Percentiles rank a stretch among this genome's conserved stretches.
Conservation (phyloP, 805 yeast genomes). For the Candida stauntonica region DNA sequence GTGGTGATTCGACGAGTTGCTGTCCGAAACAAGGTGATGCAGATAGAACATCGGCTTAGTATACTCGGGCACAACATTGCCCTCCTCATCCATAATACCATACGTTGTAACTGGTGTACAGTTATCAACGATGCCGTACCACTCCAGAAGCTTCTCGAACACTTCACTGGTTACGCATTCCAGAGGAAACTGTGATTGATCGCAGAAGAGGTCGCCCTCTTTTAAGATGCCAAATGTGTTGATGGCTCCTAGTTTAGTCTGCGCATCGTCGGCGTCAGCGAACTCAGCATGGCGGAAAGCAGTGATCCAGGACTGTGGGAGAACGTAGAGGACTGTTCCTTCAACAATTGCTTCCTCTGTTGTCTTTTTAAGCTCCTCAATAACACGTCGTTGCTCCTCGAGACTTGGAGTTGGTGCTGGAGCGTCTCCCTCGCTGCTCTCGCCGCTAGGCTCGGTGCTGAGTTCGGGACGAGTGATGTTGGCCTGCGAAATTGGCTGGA, state of each 20-base stretch:
- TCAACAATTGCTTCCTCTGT: constrained; percentile 7
- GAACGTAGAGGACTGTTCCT: constrained; percentile 16
- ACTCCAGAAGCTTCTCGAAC: constrained; percentile 40
- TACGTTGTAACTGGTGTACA: constrained; percentile 36
- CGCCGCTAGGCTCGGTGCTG: no score
- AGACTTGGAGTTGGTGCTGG: constrained; percentile 2
- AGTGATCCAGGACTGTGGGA: constrained; percentile 17
- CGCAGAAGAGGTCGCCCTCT: constrained; percentile 40
- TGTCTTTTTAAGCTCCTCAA: constrained; percentile 7
- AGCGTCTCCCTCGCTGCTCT: neutral
- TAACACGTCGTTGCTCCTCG: constrained; percentile 16
- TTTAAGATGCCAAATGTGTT: constrained; percentile 43
- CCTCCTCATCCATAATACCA: constrained; percentile 28
- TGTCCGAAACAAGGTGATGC: constrained; percentile 29
- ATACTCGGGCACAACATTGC: constrained; percentile 30
- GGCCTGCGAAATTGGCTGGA: no score
- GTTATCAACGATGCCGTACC: constrained; percentile 49
- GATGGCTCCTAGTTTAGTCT: constrained; percentile 31
- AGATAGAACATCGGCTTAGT: constrained; percentile 34
- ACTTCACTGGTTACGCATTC: constrained; percentile 39
- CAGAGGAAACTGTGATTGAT: constrained; percentile 27
- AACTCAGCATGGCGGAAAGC: constrained; percentile 9
- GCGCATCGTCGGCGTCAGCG: constrained; percentile 9
- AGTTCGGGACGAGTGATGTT: no score
- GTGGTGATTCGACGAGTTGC: constrained; percentile 1